phyloP scores from a whole-genome alignment of 345 rosid genomes.

The Lepidium africanum region DNA sequence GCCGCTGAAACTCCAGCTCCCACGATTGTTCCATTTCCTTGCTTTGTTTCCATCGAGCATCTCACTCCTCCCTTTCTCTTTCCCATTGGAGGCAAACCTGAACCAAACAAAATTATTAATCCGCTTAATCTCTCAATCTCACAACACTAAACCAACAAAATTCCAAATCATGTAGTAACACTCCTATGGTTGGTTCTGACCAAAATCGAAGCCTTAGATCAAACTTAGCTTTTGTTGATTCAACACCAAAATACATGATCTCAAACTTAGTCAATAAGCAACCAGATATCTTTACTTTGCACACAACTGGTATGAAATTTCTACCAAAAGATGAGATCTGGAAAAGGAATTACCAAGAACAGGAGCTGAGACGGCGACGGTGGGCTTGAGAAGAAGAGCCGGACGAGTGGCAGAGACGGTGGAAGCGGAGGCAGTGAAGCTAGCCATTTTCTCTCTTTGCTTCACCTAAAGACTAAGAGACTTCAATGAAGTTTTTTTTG shows the following conservation, averaged over 20 bases:
- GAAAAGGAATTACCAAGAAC: slow-evolving; percentile 47
- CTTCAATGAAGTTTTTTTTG: not conserved
- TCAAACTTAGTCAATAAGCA: not conserved
- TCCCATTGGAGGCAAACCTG: slow-evolving; percentile 60
- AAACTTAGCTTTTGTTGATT: not conserved
- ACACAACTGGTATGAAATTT: not conserved
- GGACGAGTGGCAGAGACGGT: slow-evolving; percentile 43
- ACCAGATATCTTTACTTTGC: slow-evolving; percentile 8
- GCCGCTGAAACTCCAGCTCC: slow-evolving; percentile 37
- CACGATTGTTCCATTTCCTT: slow-evolving; percentile 17
- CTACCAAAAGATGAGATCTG: slow-evolving; percentile 4
- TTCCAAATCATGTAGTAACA: not conserved
- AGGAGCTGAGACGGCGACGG: slow-evolving; percentile 36
- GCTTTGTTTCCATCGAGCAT: slow-evolving; percentile 41
- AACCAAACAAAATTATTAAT: not conserved
- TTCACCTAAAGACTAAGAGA: not conserved
- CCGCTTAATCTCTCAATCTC: not conserved
- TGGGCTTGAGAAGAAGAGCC: slow-evolving; percentile 37
- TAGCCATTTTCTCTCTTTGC: slow-evolving; percentile 22
- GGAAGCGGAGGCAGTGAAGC: slow-evolving; percentile 42
- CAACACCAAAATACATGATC: not conserved
- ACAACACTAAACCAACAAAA: not conserved
- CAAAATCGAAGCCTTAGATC: not conserved
- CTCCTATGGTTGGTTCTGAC: not conserved
- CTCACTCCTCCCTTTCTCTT: slow-evolving; percentile 49